These are phyloP conservation scores for Salix arbutifolia DNA, from an alignment of 345 rosid species.

Conservation along the genomic window DNA sequence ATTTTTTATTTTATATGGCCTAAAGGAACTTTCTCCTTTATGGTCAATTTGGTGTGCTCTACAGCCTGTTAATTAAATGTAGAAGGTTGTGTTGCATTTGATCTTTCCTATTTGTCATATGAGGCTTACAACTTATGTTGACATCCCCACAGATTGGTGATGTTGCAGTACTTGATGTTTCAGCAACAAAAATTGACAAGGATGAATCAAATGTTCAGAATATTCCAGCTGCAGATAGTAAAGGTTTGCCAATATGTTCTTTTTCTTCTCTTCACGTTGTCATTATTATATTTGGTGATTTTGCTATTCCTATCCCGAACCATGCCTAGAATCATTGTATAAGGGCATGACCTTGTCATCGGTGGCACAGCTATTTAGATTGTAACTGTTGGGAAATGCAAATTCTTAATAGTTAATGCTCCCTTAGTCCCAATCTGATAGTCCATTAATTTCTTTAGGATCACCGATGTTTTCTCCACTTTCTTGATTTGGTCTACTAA, in stretches of 20 bases:
- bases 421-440: too few relatives aligned
- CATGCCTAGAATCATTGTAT: neutral
- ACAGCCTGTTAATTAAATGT: neutral
- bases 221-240: slow-evolving; percentile 85
- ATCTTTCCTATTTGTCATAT: neutral
- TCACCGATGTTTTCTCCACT: too few relatives aligned
- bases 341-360: too few relatives aligned
- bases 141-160: slow-evolving; percentile 65
- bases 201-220: slow-evolving; percentile 54
- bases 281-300: neutral
- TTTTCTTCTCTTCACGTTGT: neutral
- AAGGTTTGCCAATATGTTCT: slow-evolving; percentile 49
- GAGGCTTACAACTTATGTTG: slow-evolving; percentile 4
- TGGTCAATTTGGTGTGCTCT: neutral
- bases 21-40: neutral
- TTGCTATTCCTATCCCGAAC: neutral
- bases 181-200: slow-evolving; percentile 62
- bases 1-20: too few relatives aligned
- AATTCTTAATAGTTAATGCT: too few relatives aligned
- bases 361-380: neutral
- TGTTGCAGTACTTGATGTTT: slow-evolving; percentile 73
- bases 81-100: neutral
- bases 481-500: too few relatives aligned
- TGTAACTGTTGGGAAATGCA: neutral
- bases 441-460: too few relatives aligned